phyloP scores from a whole-genome alignment of 73 alveolate species.

The Urostyla sp. region DNA sequence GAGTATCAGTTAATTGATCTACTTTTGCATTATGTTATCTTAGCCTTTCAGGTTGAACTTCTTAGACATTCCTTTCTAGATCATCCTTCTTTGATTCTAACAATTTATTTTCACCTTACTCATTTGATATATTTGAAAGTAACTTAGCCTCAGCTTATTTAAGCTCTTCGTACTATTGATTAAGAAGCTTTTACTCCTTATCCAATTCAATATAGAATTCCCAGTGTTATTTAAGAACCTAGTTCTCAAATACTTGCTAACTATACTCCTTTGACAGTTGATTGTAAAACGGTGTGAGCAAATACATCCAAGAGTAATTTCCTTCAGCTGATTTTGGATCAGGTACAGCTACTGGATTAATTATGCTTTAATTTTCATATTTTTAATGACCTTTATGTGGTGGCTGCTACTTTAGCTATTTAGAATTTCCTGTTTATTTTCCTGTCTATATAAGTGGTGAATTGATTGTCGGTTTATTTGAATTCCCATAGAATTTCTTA shows the following conservation, averaged over 20 bases:
- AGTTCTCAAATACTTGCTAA: slow-evolving; percentile 6
- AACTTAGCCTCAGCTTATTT: slow-evolving; percentile 13
- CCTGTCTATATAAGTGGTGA: too few relatives aligned
- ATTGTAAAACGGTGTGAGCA: slow-evolving; percentile 42
- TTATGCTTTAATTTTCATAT: slow-evolving; percentile 18
- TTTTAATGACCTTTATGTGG: too few relatives aligned
- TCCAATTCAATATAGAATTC: slow-evolving; percentile 35
- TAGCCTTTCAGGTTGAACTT: slow-evolving; percentile 20
- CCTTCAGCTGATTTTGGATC: slow-evolving; percentile 10
- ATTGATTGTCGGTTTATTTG: slow-evolving; percentile 13
- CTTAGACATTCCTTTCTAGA: slow-evolving; percentile 19
- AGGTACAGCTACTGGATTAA: slow-evolving; percentile 46
- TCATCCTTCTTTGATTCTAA: slow-evolving; percentile 11
- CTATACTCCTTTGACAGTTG: slow-evolving; percentile 15
- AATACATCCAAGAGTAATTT: slow-evolving; percentile 45
- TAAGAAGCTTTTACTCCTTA: slow-evolving; percentile 9
- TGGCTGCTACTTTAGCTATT: neutral
- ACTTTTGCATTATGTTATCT: slow-evolving; percentile 1
- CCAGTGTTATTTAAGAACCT: slow-evolving; percentile 9
- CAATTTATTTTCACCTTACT: neutral
- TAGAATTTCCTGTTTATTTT: neutral
- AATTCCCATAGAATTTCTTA: slow-evolving; percentile 36
- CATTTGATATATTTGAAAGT: neutral
- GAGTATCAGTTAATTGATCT: neutral
- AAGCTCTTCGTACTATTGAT: neutral